These are phyloP conservation scores for Entomophthora muscae DNA, from an alignment of 371 early-diverging fungal genomes.

Conservation along the genomic window DNA sequence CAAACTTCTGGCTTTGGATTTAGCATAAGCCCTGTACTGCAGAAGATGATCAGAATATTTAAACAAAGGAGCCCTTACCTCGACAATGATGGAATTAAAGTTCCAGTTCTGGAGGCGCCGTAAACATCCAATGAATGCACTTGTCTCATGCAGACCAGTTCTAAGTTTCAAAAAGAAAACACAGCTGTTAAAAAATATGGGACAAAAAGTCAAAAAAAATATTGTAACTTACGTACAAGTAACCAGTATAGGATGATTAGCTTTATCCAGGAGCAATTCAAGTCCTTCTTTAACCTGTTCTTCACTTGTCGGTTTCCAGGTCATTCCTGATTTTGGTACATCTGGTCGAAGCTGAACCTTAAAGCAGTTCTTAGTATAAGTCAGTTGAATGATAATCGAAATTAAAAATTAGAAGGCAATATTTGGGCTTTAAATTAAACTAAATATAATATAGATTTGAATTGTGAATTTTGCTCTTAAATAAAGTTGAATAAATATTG, in stretches of 20 bases:
- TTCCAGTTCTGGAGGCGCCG: constrained; percentile 88
- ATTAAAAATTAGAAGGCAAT: constrained; percentile 25
- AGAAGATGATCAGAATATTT: constrained; percentile 2
- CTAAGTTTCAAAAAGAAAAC: too few species aligned
- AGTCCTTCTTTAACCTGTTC: constrained; percentile 85
- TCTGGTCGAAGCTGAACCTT: constrained; percentile 14
- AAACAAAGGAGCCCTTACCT: constrained; percentile 24
- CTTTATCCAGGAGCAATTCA: constrained; percentile 55
- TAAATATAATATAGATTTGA: constrained; percentile 47
- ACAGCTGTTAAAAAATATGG: too few species aligned
- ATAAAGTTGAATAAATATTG: neutral
- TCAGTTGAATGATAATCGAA: constrained; percentile 18
- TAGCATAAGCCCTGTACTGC: constrained; percentile 81
- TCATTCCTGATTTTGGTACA: neutral
- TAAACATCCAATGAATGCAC: constrained; percentile 78
- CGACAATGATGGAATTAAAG: constrained; percentile 85
- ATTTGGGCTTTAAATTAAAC: constrained; percentile 1
- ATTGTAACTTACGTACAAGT: constrained; percentile 63
- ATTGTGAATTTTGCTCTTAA: neutral
- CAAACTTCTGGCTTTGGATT: constrained; percentile 62
- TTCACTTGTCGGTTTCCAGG: constrained; percentile 84
- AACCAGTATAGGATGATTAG: constrained; percentile 68
- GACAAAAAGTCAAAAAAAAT: too few species aligned
- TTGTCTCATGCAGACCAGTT: constrained; percentile 61
- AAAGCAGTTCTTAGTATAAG: too few species aligned